phyloP scores from a whole-genome alignment of 805 yeast genomes.

The Saccharomycopsis olivae region DNA sequence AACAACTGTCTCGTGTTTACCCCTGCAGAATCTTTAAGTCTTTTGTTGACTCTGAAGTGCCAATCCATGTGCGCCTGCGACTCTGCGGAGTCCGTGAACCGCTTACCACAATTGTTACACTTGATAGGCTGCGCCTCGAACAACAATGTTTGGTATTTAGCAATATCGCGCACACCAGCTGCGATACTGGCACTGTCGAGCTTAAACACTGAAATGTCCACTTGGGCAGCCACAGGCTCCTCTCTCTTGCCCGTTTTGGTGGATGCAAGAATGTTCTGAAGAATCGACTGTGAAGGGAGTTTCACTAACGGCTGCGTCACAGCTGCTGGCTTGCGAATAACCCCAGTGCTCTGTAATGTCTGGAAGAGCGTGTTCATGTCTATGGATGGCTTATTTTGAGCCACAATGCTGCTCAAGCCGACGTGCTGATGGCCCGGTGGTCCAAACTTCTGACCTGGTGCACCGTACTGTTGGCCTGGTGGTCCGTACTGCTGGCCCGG shows the following conservation, averaged over 20 bases:
- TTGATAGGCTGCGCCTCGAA: slow-evolving; percentile 61
- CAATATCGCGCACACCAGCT: slow-evolving; percentile 19
- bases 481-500: slow-evolving; percentile 5
- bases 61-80: slow-evolving; percentile 69
- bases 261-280: slow-evolving; percentile 14
- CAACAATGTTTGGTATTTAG: slow-evolving; percentile 26
- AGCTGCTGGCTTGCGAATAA: background rate
- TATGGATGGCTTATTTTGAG: background rate
- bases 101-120: slow-evolving; percentile 82
- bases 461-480: background rate
- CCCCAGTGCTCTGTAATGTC: background rate
- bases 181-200: slow-evolving; percentile 7
- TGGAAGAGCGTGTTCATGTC: background rate
- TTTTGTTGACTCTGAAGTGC: slow-evolving; percentile 89
- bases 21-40: slow-evolving; percentile 40
- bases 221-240: background rate
- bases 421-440: too few relatives aligned
- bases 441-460: background rate
- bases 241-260: background rate
- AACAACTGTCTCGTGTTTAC: slow-evolving; percentile 81
- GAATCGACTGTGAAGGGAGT: slow-evolving; percentile 14
- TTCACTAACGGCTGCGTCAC: slow-evolving; percentile 12
- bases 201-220: slow-evolving; percentile 8
- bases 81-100: slow-evolving; percentile 56
- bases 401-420: too few relatives aligned